Evolutionary conservation across 225 moss, liverwort and hornwort species (phyloP), one percentile per base, ranked within the genome.

Genomic region (Physcomitrium patens): DNA sequence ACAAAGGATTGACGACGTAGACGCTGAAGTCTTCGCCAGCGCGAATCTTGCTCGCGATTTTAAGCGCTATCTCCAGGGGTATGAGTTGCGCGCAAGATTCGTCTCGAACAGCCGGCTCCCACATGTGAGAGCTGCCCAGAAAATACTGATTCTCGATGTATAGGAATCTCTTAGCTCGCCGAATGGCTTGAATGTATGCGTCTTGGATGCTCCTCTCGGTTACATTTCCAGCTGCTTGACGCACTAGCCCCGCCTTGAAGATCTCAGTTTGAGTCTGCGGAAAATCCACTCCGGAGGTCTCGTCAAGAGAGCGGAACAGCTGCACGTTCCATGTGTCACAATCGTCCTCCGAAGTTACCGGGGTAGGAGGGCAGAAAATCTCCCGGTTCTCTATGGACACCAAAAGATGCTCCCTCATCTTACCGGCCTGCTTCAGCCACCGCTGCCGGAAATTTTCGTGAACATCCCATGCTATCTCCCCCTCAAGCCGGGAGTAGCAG

Each of bases 81-180:
- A 96, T 89, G 12, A 92, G 61, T 49, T 83, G 82, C 80, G 90
- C 58, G 44, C 86, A 76, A 41, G 82, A 74, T 26, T 79, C 50
- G 70, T 84, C 76, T 17, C 78, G 80, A 27, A 90, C 10, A 6
- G 41, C 48, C 2, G 83, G 52, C 65, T 90, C 86, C 92, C 92
- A 96, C 78, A 91, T 92, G 80, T 90, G 94, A 1, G 94, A 90
- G 75, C 94, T 94, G 2, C 96, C 96, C 15, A 96, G 81, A 68
- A 96, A 96, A 63, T 96, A 96, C 73, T 96, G 96, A 79, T 96
- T 96, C 74, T 96, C 91, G 17, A 96, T 87, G 80, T 86, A 94
- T 12, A 96, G 71, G 63, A 94, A 96, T 14, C 79, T 82, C 56
- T 87, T 91, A 6, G 96, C 94, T 7, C 96, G 85, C 12, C 96